Evolutionary conservation across 2,329 filamentous ascomycete species (phyloP), one percentile per base, ranked within the genome.

Genomic region (Aureobasidium zeae): DNA sequence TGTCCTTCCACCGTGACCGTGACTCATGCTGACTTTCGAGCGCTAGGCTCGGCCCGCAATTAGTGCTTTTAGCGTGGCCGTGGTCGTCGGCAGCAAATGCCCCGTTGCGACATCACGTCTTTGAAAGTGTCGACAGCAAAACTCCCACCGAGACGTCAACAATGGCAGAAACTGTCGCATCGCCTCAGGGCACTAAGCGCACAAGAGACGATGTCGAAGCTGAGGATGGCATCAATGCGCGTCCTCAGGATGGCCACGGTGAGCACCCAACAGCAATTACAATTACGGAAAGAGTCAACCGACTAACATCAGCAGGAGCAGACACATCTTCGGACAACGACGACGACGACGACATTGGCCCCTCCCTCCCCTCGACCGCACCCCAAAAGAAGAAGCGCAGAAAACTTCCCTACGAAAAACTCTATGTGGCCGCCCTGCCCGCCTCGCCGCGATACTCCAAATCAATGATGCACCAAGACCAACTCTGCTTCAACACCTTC

Each of bases 381-480:
- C 80, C 74, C 15, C 78, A 81, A 2, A 89, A 89, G 70, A 94
- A 93, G 74, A 95, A 94, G 68, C 81, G 85, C 51, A 77, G 88
- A 55, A 85, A 85, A 55, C 78, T 98, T 2, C 86, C 86, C 2
- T 89, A 95, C 68, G 89, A 96, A 66, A 94, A 91, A 63, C 79
- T 96, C 56, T 96, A 95, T 65, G 71, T 96, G 51, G 85, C 86
- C 47, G 89, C 91, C 28, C 74, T 98, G 26, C 91, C 91, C 4
- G 77, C 76, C 38, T 84, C 86, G 15, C 57, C 73, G 26, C 82
- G 86, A 33, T 98, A 98, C 66, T 94, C 84, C 47, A 94, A 88
- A 59, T 96, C 91, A 33, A 72, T 98, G 57, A 98, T 98, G 93
- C 91, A 98, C 73, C 88, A 89, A 67, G 91, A 98, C 53, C 87